Conservation (phyloP, 1,284 basidiomycete species). For the Agroathelia rolfsii region DNA sequence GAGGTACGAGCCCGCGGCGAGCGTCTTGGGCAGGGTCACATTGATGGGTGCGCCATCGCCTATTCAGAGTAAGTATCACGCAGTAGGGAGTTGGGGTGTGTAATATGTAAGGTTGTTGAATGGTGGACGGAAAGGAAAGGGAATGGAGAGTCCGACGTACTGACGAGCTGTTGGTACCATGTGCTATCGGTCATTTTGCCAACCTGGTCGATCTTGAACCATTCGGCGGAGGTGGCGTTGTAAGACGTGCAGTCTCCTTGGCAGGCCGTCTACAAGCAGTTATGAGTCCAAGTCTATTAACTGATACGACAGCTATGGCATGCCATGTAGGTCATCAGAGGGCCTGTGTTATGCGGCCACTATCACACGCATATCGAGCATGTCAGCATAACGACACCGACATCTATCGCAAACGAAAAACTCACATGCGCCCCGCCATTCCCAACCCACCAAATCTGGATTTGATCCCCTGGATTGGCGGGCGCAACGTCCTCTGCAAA, state of each 20-base stretch:
- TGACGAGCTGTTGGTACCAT: slow-evolving; percentile 32
- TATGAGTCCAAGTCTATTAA: too few species aligned
- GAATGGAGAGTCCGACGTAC: too few species aligned
- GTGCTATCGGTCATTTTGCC: slow-evolving; percentile 18
- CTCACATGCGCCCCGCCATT: slow-evolving; percentile 22
- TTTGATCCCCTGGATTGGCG: slow-evolving; percentile 29
- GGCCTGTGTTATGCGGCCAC: slow-evolving; percentile 29
- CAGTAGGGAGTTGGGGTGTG: too few species aligned
- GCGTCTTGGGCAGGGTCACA: slow-evolving; percentile 41
- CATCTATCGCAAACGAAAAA: not conserved
- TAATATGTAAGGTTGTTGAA: too few species aligned
- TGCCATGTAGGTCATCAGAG: slow-evolving; percentile 30
- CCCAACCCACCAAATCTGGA: slow-evolving; percentile 24
- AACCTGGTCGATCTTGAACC: slow-evolving; percentile 30
- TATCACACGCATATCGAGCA: slow-evolving; percentile 10
- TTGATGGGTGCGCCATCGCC: slow-evolving; percentile 27
- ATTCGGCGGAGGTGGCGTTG: slow-evolving; percentile 24
- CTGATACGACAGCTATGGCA: too few species aligned
- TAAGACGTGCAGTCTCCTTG: slow-evolving; percentile 23
- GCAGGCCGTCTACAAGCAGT: too few species aligned
- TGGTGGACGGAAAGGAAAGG: too few species aligned
- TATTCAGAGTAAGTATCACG: too few species aligned
- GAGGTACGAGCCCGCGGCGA: slow-evolving; percentile 57
- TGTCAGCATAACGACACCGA: not conserved
- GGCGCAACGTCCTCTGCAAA: slow-evolving; percentile 25